These are phyloP conservation scores for Hebeloma cylindrosporum DNA, from an alignment of 768 basidiomycete species.

Conservation along the genomic window DNA sequence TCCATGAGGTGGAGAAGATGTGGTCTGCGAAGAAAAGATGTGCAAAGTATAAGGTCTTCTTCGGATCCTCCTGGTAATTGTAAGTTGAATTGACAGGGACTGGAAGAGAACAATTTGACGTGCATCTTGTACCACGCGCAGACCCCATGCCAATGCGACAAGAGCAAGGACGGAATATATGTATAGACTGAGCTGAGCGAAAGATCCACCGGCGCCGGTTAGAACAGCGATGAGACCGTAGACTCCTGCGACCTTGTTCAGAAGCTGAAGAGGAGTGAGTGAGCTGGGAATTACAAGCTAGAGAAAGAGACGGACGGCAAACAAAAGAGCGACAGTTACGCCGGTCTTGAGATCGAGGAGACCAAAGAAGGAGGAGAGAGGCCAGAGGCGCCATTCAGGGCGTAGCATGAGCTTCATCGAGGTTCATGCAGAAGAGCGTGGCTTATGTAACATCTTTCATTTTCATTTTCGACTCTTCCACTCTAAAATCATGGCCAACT, in stretches of 20 bases:
- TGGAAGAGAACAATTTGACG: conserved; percentile 30
- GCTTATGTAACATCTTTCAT: conserved; percentile 32
- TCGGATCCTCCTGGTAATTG: conserved; percentile 78
- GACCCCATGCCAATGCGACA: conserved; percentile 80
- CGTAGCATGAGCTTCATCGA: conserved; percentile 79
- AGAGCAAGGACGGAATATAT: conserved; percentile 88
- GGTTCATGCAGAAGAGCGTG: conserved; percentile 25
- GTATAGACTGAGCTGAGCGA: conserved; percentile 90
- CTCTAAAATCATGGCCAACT: conserved; percentile 54
- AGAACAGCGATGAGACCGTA: conserved; percentile 93
- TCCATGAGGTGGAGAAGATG: conserved; percentile 85
- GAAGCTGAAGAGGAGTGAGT: conserved; percentile 45
- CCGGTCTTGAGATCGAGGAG: conserved; percentile 93
- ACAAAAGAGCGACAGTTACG: conserved; percentile 82
- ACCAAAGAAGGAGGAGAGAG: conserved; percentile 80
- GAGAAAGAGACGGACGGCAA: conserved; percentile 63
- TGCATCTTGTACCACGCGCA: conserved; percentile 84
- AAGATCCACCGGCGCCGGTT: conserved; percentile 90
- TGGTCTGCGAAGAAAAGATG: conserved; percentile 94
- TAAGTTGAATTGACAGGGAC: conserved; percentile 11
- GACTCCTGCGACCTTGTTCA: conserved; percentile 98
- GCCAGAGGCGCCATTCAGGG: conserved; percentile 82
- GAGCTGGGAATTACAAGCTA: neutral
- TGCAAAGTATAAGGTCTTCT: conserved; percentile 82
- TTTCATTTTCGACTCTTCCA: conserved; percentile 17